phyloP scores from a whole-genome alignment of 805 yeast genomes.

The Zygosaccharomyces rouxii region DNA sequence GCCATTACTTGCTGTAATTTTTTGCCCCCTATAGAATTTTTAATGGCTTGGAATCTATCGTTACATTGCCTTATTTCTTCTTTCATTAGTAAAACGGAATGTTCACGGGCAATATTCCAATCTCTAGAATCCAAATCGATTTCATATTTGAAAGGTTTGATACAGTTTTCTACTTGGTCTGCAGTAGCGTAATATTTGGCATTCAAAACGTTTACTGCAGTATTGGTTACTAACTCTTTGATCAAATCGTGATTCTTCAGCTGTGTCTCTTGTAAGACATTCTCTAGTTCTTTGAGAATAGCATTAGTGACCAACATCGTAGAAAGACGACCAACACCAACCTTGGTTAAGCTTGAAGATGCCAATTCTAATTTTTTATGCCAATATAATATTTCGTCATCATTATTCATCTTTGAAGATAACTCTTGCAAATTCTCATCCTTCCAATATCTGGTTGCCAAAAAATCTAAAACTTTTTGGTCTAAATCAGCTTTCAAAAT shows the following conservation, averaged over 20 bases:
- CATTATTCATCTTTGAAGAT: conserved; percentile 52
- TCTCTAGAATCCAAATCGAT: conserved; percentile 95
- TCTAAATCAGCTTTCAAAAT: conserved; percentile 80
- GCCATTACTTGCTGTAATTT: conserved; percentile 80
- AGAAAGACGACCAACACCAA: conserved; percentile 89
- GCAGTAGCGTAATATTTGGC: conserved; percentile 85
- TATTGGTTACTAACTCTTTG: conserved; percentile 72
- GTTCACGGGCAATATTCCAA: conserved; percentile 80
- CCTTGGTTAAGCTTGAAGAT: conserved; percentile 77
- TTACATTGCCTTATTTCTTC: conserved; percentile 87
- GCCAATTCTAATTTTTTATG: conserved; percentile 79
- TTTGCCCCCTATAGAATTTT: conserved; percentile 72
- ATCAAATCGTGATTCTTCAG: conserved; percentile 85
- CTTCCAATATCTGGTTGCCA: conserved; percentile 94
- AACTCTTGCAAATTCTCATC: conserved; percentile 44
- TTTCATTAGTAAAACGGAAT: conserved; percentile 62
- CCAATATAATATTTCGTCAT: conserved; percentile 66
- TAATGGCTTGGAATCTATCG: conserved; percentile 52
- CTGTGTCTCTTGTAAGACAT: conserved; percentile 68
- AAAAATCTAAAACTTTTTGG: conserved; percentile 77
- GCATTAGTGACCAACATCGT: conserved; percentile 80
- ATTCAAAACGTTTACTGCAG: conserved; percentile 74
- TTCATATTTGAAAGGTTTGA: conserved; percentile 95
- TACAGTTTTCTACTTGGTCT: conserved; percentile 97
- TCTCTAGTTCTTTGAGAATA: conserved; percentile 68